Conservation (phyloP, 306 rosid species). For the Heteromeles arbutifolia region DNA sequence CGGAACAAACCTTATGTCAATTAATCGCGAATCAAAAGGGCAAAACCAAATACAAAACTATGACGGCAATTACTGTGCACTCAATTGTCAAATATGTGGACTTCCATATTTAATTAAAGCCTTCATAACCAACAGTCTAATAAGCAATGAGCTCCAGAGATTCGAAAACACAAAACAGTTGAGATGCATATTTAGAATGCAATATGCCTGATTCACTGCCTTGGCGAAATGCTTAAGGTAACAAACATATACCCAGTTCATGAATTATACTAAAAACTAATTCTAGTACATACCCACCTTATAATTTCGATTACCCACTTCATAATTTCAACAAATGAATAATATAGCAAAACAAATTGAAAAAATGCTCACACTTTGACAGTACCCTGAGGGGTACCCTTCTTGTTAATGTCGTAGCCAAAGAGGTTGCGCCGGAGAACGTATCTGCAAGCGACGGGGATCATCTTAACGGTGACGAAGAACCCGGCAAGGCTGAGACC, state of each 20-base stretch:
- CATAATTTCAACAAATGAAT: neutral
- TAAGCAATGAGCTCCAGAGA: neutral
- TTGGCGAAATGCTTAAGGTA: conserved; percentile 18
- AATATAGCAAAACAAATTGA: neutral
- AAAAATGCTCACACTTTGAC: conserved; percentile 68
- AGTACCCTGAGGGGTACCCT: conserved; percentile 72
- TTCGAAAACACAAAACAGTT: neutral
- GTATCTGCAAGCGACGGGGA: conserved; percentile 81
- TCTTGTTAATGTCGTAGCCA: conserved; percentile 90
- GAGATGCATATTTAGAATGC: neutral
- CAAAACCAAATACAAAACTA: neutral
- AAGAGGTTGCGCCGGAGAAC: conserved; percentile 63
- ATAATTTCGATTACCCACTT: neutral
- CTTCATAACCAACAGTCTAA: no score
- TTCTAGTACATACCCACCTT: neutral
- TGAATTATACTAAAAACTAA: neutral
- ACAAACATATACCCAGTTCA: neutral
- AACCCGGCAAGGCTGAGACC: conserved; percentile 58
- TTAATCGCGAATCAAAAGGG: neutral
- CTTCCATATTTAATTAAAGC: neutral
- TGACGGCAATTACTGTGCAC: neutral
- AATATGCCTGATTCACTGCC: neutral
- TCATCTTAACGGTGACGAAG: conserved; percentile 53
- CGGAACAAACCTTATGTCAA: neutral
- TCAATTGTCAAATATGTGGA: neutral